Percentiles rank a stretch among this genome's conserved stretches.
These are phyloP conservation scores for Eucalyptus rudis DNA, from an alignment of 345 rosid genomes.

Conservation along the genomic window DNA sequence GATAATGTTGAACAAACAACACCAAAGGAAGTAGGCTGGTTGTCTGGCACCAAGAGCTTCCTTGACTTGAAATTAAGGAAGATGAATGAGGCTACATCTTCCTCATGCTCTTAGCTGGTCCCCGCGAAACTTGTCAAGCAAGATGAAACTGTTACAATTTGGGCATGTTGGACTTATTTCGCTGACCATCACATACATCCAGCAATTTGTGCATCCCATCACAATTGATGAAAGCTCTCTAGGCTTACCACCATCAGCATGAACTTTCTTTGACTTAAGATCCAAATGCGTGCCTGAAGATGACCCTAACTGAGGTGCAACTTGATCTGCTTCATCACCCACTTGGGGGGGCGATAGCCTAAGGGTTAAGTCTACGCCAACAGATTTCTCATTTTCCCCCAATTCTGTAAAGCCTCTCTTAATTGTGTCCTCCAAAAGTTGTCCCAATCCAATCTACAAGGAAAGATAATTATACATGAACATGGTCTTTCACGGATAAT, in stretches of 20 bases:
- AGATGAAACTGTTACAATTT: neutral
- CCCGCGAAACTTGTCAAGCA: conserved; percentile 1
- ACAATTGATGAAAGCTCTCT: neutral
- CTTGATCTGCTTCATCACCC: neutral
- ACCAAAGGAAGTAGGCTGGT: neutral
- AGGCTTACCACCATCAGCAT: neutral
- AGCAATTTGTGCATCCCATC: conserved; percentile 18
- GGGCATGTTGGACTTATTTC: conserved; percentile 13
- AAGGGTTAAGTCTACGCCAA: neutral
- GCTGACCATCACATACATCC: conserved; percentile 18
- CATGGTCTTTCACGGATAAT: neutral
- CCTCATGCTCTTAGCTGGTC: neutral
- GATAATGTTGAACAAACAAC: neutral
- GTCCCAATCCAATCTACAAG: neutral
- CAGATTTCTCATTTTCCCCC: neutral
- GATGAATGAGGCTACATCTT: neutral
- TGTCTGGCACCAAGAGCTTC: neutral
- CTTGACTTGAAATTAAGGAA: neutral
- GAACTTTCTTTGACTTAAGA: neutral
- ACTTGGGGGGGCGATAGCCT: neutral
- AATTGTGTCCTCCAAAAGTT: neutral
- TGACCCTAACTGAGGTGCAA: neutral
- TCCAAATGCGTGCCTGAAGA: neutral
- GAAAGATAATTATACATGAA: neutral
- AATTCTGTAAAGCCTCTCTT: neutral